These are phyloP conservation scores for Heliosperma pusillum DNA, from an alignment of 148 eudicot species.

Conservation along the genomic window DNA sequence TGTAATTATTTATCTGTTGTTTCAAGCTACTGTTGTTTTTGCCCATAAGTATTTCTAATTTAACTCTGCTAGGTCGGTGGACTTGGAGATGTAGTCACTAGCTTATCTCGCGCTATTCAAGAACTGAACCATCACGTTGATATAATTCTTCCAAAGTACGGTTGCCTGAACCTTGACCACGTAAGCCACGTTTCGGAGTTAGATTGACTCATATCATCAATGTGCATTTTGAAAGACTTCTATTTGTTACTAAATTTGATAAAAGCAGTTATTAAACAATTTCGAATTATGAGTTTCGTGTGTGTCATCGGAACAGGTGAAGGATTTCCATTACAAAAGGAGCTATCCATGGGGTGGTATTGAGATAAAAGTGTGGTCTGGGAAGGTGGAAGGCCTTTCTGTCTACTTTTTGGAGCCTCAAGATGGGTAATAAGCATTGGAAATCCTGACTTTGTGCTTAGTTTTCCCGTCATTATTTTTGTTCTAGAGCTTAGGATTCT, in stretches of 20 bases:
- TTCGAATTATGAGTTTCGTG: not conserved
- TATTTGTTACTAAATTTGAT: not conserved
- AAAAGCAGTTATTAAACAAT: not conserved
- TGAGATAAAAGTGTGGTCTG: constrained; percentile 94
- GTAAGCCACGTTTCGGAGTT: constrained; percentile 49
- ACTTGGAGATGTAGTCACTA: constrained; percentile 97
- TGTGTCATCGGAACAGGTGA: constrained; percentile 47
- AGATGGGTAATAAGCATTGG: constrained; percentile 58
- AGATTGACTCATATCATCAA: constrained; percentile 2
- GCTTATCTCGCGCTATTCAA: constrained; percentile 98
- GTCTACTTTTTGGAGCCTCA: constrained; percentile 96
- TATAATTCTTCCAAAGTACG: constrained; percentile 85
- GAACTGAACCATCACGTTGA: constrained; percentile 88
- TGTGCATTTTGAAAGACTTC: not conserved
- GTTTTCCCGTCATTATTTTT: not conserved
- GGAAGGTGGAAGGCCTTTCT: constrained; percentile 91
- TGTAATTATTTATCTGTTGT: not conserved
- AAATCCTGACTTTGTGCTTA: not conserved
- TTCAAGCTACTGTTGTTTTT: not conserved
- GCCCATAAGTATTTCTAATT: constrained; percentile 2
- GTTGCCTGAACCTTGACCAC: constrained; percentile 68
- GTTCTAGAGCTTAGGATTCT: no score
- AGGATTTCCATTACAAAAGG: constrained; percentile 65
- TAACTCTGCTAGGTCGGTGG: constrained; percentile 81
- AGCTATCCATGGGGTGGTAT: constrained; percentile 87